Base-by-base conservation (phyloP, 2,329 filamentous ascomycete species). In the Phyllosticta capitalensis region DNA sequence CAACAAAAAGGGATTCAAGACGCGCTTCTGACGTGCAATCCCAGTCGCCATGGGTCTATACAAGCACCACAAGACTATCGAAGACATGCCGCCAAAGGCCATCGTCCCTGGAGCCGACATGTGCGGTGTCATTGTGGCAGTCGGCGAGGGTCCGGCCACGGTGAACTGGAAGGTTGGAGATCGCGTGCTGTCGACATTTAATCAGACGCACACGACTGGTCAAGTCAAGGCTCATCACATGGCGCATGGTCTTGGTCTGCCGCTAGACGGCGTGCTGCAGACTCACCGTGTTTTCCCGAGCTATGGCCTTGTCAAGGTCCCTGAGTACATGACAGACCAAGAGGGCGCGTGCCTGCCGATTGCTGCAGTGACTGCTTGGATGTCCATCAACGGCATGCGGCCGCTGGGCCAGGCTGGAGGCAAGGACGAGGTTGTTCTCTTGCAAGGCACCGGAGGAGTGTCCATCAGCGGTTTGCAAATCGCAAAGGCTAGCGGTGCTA, bases 81-180 rank as follows among this genome's bases (percentile, higher is more conserved):
- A 68, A 9, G 10, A 45, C 66, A 73, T 61, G 63, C 69, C 56
- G 57, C 71, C 57, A 61, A 76, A 59, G 65, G 64, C 68, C 2
- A 64, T 88, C 12, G 82, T 89, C 1, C 85, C 85, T 1, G 86
- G 83, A 70, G 87, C 84, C 21, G 87, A 90, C 71, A 87, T 87
- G 78, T 87, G 84, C 71, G 87, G 86, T 52, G 77, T 78, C 9
- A 75, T 89, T 52, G 73, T 81, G 1, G 69, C 77, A 14, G 65
- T 80, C 28, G 81, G 81, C 33, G 68, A 76, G 19, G 75, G 72
- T 1, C 61, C 66, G 49, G 71, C 74, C 5, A 73, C 71, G 2
- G 64, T 69, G 50, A 72, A 74, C 5, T 82, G 82, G 74, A 75
- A 77, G 58, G 71, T 75, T 17, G 85, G 86, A 61, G 82, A 87